Evolutionary conservation across 2,329 filamentous ascomycete species (phyloP).

Genomic region (Akanthomyces dipterigenus): DNA sequence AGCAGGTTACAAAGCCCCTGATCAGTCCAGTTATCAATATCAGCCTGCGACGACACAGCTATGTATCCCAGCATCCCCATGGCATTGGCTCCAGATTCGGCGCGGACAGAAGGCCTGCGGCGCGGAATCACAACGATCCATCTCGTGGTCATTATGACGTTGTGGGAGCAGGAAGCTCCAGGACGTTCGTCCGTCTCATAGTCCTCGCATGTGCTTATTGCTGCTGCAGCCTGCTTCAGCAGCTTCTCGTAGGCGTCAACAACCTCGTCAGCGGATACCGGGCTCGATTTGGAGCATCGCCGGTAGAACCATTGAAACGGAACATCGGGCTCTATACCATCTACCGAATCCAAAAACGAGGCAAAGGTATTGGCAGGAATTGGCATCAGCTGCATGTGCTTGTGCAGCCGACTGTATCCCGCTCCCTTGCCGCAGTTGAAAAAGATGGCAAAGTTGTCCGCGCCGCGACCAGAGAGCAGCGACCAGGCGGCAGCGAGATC

Average conservation of each 20-base stretch:
- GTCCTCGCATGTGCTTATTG: not conserved
- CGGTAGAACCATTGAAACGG: conserved; percentile 31
- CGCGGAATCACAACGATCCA: conserved; percentile 43
- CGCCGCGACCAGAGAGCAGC: conserved; percentile 22
- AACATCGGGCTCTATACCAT: conserved; percentile 15
- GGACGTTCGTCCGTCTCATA: conserved; percentile 2
- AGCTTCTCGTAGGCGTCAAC: conserved; percentile 21
- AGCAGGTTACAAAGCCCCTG: not conserved
- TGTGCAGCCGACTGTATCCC: conserved; percentile 41
- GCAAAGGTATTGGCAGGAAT: conserved; percentile 21
- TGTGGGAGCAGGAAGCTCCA: conserved; percentile 31
- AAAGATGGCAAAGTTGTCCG: conserved; percentile 30
- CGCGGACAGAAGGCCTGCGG: conserved; percentile 23
- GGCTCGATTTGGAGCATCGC: not conserved
- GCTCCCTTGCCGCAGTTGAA: conserved; percentile 40
- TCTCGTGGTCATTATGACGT: conserved; percentile 35
- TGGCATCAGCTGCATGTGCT: conserved; percentile 41
- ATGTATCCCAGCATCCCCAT: conserved; percentile 38
- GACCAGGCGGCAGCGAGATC: conserved; percentile 34
- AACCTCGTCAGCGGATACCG: conserved; percentile 9
- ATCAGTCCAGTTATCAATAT: conserved; percentile 7
- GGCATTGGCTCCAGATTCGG: conserved; percentile 35
- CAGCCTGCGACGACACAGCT: conserved; percentile 5
- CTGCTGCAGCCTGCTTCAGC: conserved; percentile 11
- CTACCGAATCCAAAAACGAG: conserved; percentile 18